phyloP scores from a whole-genome alignment of 2,329 filamentous ascomycete genomes.

The Cladosporium colombiae region DNA sequence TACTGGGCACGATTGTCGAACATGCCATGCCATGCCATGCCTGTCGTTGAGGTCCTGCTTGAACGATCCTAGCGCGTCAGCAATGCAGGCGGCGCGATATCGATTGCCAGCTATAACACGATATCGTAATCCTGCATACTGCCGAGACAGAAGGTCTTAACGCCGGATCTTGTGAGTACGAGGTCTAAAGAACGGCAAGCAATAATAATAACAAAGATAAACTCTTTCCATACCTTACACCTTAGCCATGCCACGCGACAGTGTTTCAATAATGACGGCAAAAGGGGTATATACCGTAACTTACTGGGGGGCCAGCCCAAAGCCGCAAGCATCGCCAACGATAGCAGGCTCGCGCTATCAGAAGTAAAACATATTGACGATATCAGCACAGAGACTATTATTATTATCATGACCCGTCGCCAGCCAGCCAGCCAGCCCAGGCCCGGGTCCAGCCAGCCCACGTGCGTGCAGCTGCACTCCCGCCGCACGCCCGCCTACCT shows the following conservation, averaged over 20 bases:
- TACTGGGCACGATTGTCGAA: not conserved
- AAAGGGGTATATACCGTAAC: not conserved
- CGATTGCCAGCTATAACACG: not conserved
- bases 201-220: not conserved
- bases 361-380: slow-evolving; percentile 6
- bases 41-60: not conserved
- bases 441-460: not conserved
- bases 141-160: not conserved
- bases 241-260: not conserved
- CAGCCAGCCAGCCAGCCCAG: not conserved
- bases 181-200: not conserved
- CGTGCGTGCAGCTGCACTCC: slow-evolving; percentile 9
- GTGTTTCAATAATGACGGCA: not conserved
- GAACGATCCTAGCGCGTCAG: not conserved
- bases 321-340: not conserved
- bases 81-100: not conserved
- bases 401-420: not conserved
- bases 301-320: not conserved
- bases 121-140: not conserved
- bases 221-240: not conserved
- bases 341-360: not conserved
- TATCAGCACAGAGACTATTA: slow-evolving; percentile 2
- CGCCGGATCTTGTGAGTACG: not conserved
- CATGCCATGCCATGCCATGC: not conserved
- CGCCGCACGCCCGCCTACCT: not conserved